Conservation (phyloP, 176 grass and related monocot species). For the Tillandsia leiboldiana region DNA sequence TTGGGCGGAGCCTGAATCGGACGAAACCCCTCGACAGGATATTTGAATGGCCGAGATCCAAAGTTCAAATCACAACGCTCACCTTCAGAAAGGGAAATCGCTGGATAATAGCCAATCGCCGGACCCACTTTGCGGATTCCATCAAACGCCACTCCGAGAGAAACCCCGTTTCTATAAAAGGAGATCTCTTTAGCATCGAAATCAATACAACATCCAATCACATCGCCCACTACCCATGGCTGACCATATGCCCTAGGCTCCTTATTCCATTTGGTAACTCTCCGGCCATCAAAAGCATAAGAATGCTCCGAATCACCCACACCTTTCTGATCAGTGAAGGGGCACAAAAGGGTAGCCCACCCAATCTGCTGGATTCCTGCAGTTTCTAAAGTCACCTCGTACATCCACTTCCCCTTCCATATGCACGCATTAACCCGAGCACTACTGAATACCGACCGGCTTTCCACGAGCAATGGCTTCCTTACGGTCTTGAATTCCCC, state of each 20-base stretch:
- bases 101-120: slow-evolving; percentile 55
- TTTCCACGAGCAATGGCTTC: slow-evolving; percentile 60
- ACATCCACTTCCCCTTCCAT: slow-evolving; percentile 85
- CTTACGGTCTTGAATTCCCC: slow-evolving; percentile 55
- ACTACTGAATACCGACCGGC: slow-evolving; percentile 59
- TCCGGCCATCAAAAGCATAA: slow-evolving; percentile 66
- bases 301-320: slow-evolving; percentile 78
- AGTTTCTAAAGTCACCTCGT: slow-evolving; percentile 71
- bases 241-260: slow-evolving; percentile 57
- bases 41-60: slow-evolving; percentile 62
- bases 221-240: slow-evolving; percentile 64
- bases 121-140: slow-evolving; percentile 28
- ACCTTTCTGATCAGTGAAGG: slow-evolving; percentile 70
- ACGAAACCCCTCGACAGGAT: slow-evolving; percentile 59
- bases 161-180: slow-evolving; percentile 64
- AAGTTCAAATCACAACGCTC: slow-evolving; percentile 77
- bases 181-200: slow-evolving; percentile 50
- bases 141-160: slow-evolving; percentile 69
- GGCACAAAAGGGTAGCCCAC: slow-evolving; percentile 51
- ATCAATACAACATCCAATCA: slow-evolving; percentile 77
- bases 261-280: slow-evolving; percentile 82
- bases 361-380: slow-evolving; percentile 80
- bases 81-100: slow-evolving; percentile 76
- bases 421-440: slow-evolving; percentile 47
- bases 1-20: slow-evolving; percentile 52